Base-by-base conservation (phyloP, 2,329 filamentous ascomycete species). In the Fusarium sp. region DNA sequence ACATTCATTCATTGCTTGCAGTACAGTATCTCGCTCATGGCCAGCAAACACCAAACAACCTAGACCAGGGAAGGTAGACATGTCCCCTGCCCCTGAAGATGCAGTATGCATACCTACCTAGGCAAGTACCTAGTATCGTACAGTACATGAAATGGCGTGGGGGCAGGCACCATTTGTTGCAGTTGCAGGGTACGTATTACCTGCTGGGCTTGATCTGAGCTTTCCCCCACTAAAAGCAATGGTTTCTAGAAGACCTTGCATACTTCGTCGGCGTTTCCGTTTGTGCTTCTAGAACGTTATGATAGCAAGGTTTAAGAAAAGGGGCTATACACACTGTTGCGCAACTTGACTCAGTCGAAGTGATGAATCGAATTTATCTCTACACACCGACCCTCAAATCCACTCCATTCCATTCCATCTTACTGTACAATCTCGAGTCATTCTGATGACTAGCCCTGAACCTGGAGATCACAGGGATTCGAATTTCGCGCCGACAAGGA, bases 231-330 rank as follows among this genome's bases (percentile, higher is more conserved):
- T 11, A 45, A 44, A 54, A 62, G 25, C 22, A 50, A 44, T 42
- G 40, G 43, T 44, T 62, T 66, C 63, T 32, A 66, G 63, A 66
- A 66, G 62, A 25, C 11, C 30, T 50, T 32, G 49, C 43, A 20
- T 34, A n/a, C 46, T 49, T 50, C 47, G 61, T 66, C 63, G 62
- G 63, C 24, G 49, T 40, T 61, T 66, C 62, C 62, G 63, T 50
- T 18, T 27, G 32, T 46, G 29, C 34, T 66, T 66, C 62, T 50
- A 50, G 62, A 66, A 66, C 32, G 15, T 66, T 27, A 20, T 18
- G 27, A 46, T 29, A n/a, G 15, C 18, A 38, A 18, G 8, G 38
- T 8, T 6, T 22, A 9, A 62, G 18, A 30, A 18, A n/a, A 22
- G 51, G 29, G 20, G 27, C 14, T 11, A 24, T 25, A 24, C 32